Percentiles rank a stretch among this genome's conserved stretches.
phyloP scores from a whole-genome alignment of 2,329 filamentous ascomycete genomes.

The Clonostachys rhizophaga region DNA sequence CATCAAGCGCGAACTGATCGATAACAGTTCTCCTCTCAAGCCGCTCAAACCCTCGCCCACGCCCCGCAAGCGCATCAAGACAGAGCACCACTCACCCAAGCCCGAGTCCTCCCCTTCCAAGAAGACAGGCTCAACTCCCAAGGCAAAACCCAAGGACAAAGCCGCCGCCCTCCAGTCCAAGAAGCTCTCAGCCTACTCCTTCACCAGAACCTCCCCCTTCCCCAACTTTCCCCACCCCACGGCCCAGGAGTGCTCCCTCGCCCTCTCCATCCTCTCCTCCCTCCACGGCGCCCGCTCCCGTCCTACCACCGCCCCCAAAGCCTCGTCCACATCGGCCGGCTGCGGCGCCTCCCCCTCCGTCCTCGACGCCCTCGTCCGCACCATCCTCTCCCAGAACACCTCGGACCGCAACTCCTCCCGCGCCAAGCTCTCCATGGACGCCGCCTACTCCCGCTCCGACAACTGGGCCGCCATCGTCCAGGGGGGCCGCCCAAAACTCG shows the following conservation, averaged over 20 bases:
- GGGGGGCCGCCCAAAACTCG: conserved; percentile 31
- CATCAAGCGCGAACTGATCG: neutral
- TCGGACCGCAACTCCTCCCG: conserved; percentile 50
- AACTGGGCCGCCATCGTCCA: conserved; percentile 33
- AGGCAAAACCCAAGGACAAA: conserved; percentile 5
- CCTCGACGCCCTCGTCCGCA: conserved; percentile 46
- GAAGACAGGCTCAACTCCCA: conserved; percentile 1
- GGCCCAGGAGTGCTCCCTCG: conserved; percentile 60
- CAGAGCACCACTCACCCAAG: neutral
- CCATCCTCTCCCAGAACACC: conserved; percentile 50
- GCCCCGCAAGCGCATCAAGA: neutral
- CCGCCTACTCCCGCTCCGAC: conserved; percentile 34
- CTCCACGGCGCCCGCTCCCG: conserved; percentile 61
- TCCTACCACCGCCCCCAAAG: conserved; percentile 53
- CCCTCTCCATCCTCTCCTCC: conserved; percentile 59
- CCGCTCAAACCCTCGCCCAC: neutral
- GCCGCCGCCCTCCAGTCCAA: conserved; percentile 25
- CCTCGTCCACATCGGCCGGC: conserved; percentile 61
- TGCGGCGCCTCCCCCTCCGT: conserved; percentile 46
- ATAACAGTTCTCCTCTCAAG: neutral
- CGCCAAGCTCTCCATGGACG: conserved; percentile 47
- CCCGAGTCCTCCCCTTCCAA: conserved; percentile 2
- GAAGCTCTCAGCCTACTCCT: conserved; percentile 35
- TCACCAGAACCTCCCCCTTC: conserved; percentile 52
- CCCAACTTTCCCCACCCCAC: conserved; percentile 64